Evolutionary conservation across 768 basidiomycete genomes (phyloP), one percentile per base, ranked within the genome.

Genomic region (Chalciporus sphaerocephalus): DNA sequence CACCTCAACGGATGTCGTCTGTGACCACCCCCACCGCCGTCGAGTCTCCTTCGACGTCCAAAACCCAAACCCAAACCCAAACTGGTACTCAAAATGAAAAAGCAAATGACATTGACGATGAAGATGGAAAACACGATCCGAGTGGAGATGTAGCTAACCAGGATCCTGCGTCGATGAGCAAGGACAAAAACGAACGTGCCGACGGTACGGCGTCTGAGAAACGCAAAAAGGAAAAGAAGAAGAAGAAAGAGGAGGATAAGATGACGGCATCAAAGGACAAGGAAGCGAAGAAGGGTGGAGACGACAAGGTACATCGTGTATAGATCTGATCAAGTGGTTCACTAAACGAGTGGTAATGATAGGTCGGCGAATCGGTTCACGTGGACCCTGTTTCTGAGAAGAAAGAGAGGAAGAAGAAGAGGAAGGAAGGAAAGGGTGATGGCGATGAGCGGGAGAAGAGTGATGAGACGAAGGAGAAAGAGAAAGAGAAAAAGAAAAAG

Each of bases 1-100:
- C 80, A 13, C 79, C 83, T 7, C 55, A 48, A 28, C 74, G 75
- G 57, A 76, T 76, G 73, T 71, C 73, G 35, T 69, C 77, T 21
- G 51, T 70, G 38, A 57, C 63, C n/a, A 48, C 62, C 23, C 55
- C 64, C 27, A 28, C 57, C 17, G 47, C 47, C 17, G 41, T 40
- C 9, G 22, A 32, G n/a, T 32, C 47, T 20, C 25, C 52, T 6
- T 30, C 43, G 2, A 36, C 46, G 15, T 11, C 43, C 15, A 1
- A 39, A 37, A 34, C 38, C 8, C 6, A 49, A 37, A 32, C 4
- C 15, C 30, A n/a, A n/a, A n/a, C n/a, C n/a, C n/a, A n/a, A n/a
- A n/a, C n/a, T n/a, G n/a, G n/a, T n/a, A n/a, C n/a, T n/a, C n/a
- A n/a, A n/a, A n/a, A n/a, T n/a, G n/a, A n/a, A n/a, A n/a, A n/a